These are phyloP conservation scores for Pichia sporocuriosa DNA, from an alignment of 805 yeast species.

Conservation along the genomic window DNA sequence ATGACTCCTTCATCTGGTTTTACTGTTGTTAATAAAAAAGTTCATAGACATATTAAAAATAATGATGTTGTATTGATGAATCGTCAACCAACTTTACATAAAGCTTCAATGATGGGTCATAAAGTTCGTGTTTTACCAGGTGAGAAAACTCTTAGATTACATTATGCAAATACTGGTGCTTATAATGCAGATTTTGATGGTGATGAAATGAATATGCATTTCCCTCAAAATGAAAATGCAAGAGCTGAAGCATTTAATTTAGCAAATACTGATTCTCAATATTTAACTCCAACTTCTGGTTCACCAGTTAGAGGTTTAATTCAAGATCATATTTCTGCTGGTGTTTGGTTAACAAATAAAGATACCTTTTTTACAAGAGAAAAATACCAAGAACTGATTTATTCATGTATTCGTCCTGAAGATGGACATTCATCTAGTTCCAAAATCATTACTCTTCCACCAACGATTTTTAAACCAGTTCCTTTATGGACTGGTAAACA, in stretches of 20 bases:
- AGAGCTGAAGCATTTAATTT: slow-evolving; percentile 91
- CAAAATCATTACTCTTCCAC: slow-evolving; percentile 73
- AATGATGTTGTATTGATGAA: slow-evolving; percentile 96
- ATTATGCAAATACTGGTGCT: slow-evolving; percentile 98
- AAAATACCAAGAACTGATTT: slow-evolving; percentile 85
- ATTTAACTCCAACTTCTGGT: slow-evolving; percentile 97
- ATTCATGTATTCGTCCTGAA: slow-evolving; percentile 94
- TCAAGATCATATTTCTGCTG: slow-evolving; percentile 98
- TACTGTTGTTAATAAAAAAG: slow-evolving; percentile 81
- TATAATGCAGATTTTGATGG: slow-evolving; percentile 99
- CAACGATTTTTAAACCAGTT: slow-evolving; percentile 78
- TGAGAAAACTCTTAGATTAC: slow-evolving; percentile 92
- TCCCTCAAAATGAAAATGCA: slow-evolving; percentile 97
- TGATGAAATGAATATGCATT: slow-evolving; percentile 99
- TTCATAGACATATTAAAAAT: slow-evolving; percentile 87
- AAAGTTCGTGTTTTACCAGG: slow-evolving; percentile 95
- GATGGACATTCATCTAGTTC: slow-evolving; percentile 84
- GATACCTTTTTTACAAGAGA: slow-evolving; percentile 89
- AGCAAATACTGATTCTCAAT: slow-evolving; percentile 97
- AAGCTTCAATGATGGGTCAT: slow-evolving; percentile 99
- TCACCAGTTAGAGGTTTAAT: slow-evolving; percentile 97
- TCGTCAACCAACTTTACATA: slow-evolving; percentile 98
- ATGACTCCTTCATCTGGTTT: slow-evolving; percentile 70
- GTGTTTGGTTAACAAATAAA: slow-evolving; percentile 95
- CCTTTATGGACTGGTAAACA: slow-evolving; percentile 99